Conservation (phyloP, 1,284 basidiomycete genomes). For the Rhodofomes roseus region DNA sequence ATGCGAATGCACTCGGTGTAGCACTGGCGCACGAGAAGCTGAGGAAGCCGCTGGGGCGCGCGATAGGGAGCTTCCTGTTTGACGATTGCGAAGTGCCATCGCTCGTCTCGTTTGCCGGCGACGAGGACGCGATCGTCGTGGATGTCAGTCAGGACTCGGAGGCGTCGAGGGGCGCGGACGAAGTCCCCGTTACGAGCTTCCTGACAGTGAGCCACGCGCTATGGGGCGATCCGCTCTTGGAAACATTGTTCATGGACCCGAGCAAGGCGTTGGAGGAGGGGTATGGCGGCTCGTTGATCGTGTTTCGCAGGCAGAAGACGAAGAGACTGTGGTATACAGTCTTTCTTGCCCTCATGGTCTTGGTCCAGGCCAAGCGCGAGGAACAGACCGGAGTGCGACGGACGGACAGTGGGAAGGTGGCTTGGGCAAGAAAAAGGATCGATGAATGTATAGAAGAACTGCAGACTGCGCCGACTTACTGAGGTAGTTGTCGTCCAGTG, state of each 20-base stretch:
- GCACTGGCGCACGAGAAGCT: constrained; percentile 42
- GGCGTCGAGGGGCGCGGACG: constrained; percentile 16
- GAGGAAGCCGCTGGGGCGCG: constrained; percentile 51
- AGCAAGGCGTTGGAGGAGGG: constrained; percentile 53
- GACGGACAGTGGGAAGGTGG: constrained; percentile 25
- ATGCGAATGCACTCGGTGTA: constrained; percentile 18
- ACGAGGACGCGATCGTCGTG: constrained; percentile 49
- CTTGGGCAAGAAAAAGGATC: constrained; percentile 42
- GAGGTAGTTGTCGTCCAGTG: background rate
- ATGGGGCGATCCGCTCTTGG: constrained; percentile 75
- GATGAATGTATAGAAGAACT: constrained; percentile 13
- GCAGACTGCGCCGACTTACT: constrained; percentile 20
- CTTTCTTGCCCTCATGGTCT: constrained; percentile 51
- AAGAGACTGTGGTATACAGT: constrained; percentile 74
- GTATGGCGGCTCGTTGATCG: constrained; percentile 46
- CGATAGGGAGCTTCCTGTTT: constrained; percentile 70
- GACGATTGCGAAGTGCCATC: constrained; percentile 71
- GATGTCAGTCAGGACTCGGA: constrained; percentile 21
- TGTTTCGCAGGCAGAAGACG: constrained; percentile 58
- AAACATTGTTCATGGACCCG: constrained; percentile 53
- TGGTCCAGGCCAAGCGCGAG: constrained; percentile 33
- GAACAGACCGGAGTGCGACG: constrained; percentile 12
- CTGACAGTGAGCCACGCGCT: constrained; percentile 48
- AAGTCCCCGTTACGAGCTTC: constrained; percentile 27
- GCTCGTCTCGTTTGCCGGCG: constrained; percentile 57